These are phyloP conservation scores for Chamaecrista fasciculata DNA, from an alignment of 306 rosid genomes.

Conservation along the genomic window DNA sequence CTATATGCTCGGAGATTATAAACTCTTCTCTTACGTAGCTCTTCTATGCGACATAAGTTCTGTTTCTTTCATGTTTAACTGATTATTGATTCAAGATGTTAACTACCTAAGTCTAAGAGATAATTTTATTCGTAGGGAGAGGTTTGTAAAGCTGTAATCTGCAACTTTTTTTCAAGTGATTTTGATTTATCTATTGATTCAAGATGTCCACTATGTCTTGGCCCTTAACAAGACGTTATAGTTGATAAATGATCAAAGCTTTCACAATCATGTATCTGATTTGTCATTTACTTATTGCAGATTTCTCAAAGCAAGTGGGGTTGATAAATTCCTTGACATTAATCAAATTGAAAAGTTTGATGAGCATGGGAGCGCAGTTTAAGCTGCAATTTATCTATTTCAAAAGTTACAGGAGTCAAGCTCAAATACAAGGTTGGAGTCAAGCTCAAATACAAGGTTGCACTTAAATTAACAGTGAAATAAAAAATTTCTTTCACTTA, in stretches of 20 bases:
- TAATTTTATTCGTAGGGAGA: conserved; percentile 49
- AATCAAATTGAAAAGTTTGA: conserved; percentile 38
- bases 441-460: too few relatives aligned
- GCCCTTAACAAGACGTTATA: too few relatives aligned
- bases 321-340: conserved; percentile 43
- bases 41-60: conserved; percentile 46
- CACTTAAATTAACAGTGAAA: not conserved
- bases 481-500: not conserved
- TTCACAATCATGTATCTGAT: too few relatives aligned
- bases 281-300: conserved; percentile 26
- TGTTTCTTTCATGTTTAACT: not conserved
- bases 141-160: conserved; percentile 73
- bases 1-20: not conserved
- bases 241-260: too few relatives aligned
- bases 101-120: not conserved
- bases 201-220: too few relatives aligned
- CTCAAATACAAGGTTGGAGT: not conserved
- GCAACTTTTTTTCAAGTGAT: too few relatives aligned
- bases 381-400: not conserved
- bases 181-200: too few relatives aligned
- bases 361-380: conserved; percentile 19
- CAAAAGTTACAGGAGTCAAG: not conserved
- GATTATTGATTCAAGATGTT: not conserved
- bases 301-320: conserved; percentile 41
- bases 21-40: conserved; percentile 22